Evolutionary conservation across 495 filamentous ascomycete genomes (phyloP), one percentile per base, ranked within the genome.

Genomic region (Penicillium samsonianum): DNA sequence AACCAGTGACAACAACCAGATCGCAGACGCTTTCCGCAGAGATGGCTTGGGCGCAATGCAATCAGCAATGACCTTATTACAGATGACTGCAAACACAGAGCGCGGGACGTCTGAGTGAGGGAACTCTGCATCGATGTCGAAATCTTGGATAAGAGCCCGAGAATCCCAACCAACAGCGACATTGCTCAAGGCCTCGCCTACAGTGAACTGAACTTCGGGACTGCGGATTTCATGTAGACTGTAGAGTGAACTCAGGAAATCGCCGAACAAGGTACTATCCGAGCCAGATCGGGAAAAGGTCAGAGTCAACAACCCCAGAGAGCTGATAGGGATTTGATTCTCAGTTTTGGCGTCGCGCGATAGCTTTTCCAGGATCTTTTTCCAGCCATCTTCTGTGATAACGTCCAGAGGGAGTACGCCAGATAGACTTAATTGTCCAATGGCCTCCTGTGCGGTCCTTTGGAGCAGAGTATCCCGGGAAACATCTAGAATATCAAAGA

Each of bases 1-100:
- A 49, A 98, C 86, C n/a, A 97, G 68, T 65, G 89, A 93, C 50
- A 98, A 84, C 11, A 97, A 80, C 92, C 92, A 96, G 52, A 97
- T 95, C 0, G 89, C 89, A 5, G 91, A 91, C 16, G 92, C 91
- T 67, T 94, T 95, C 58, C 90, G 83, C 16, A 96, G 77, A 14
- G 90, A 86, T 6, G 92, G 92, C 72, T 96, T 97, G 3, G 90
- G 88, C 4, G 85, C 82, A 59, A 84, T 84, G 73, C 90, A 94
- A 62, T 92, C 87, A 2, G 73, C 67, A 22, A 96, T 77, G 6
- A 90, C 76, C 61, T 86, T 89, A 53, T 91, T 82, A 25, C 90
- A 68, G 3, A 90, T 73, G 0, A 73, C 62, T 7, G 72, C 71
- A 22, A 93, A 67, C 11, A 80, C 81, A 1, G 60, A 65, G 11